These are phyloP conservation scores for Sisymbrium altissimum DNA, from an alignment of 345 rosid genomes.

Conservation along the genomic window DNA sequence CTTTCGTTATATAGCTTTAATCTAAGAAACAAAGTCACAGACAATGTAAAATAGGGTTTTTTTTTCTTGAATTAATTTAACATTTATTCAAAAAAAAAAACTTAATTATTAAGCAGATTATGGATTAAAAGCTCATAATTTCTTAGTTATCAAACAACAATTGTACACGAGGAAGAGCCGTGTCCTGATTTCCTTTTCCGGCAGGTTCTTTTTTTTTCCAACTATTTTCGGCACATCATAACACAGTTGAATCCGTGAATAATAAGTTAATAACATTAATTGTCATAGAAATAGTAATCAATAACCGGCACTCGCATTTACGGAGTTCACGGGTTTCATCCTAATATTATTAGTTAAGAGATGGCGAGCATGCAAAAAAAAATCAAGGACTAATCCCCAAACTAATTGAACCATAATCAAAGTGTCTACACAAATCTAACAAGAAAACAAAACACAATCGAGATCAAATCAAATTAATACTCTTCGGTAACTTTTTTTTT, in stretches of 20 bases:
- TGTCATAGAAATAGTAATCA: not conserved
- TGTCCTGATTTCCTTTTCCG: not conserved
- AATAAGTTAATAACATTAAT: not conserved
- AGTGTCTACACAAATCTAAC: not conserved
- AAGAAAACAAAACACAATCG: not conserved
- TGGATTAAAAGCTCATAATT: no score
- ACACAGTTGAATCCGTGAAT: not conserved
- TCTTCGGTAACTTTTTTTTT: not conserved
- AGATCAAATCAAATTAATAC: not conserved
- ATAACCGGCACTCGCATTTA: constrained; percentile 1
- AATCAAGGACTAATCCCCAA: not conserved
- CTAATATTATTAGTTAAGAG: not conserved
- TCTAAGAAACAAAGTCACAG: no score
- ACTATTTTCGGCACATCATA: not conserved
- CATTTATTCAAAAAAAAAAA: no score
- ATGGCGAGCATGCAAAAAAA: not conserved
- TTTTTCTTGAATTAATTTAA: no score
- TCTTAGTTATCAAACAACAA: not conserved
- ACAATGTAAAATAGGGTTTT: no score
- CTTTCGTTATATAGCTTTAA: no score
- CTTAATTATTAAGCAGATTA: not conserved
- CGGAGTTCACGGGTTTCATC: not conserved
- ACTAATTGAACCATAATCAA: not conserved
- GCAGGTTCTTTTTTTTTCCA: no score
- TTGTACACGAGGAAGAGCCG: not conserved